phyloP scores from a whole-genome alignment of 441 rosid genomes.

The Isatis lusitanica region DNA sequence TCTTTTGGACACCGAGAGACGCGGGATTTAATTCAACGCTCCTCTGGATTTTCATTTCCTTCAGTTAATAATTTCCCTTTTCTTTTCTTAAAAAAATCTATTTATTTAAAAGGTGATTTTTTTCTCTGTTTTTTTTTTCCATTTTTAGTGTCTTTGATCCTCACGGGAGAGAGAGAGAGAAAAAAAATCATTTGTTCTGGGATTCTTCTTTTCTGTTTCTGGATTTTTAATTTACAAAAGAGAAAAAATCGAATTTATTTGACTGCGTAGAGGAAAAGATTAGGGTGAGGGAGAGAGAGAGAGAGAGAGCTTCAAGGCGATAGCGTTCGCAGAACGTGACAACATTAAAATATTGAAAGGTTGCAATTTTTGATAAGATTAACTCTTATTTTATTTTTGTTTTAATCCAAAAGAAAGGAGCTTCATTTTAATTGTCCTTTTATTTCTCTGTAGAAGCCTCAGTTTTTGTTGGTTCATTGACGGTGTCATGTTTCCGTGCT shows the following conservation, averaged over 20 bases:
- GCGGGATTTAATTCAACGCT: conserved; percentile 35
- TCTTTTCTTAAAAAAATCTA: not conserved
- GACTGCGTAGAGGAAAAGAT: conserved; percentile 31
- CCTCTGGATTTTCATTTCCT: conserved; percentile 24
- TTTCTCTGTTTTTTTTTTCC: not conserved
- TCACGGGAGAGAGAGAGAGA: not conserved
- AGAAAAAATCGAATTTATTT: not conserved
- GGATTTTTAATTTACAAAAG: not conserved
- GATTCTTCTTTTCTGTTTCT: conserved; percentile 6
- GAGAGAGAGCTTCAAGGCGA: conserved; percentile 19
- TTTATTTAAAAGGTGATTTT: not conserved
- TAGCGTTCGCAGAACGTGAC: conserved; percentile 36
- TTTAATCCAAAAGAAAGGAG: not conserved
- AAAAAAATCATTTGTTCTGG: not conserved
- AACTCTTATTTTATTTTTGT: not conserved
- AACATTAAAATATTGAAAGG: conserved; percentile 28
- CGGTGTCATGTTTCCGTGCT: conserved; percentile 50
- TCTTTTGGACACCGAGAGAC: conserved; percentile 24
- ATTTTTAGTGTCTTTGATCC: conserved; percentile 8
- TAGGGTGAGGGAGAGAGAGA: not conserved
- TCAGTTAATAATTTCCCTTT: conserved; percentile 13
- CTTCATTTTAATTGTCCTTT: not conserved
- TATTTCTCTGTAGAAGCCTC: not conserved
- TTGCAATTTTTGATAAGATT: conserved; percentile 20
- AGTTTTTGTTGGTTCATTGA: conserved; percentile 13